Base-by-base conservation (phyloP, 192 early-diverging fungal species). In the Nowakowskiella sp. region DNA sequence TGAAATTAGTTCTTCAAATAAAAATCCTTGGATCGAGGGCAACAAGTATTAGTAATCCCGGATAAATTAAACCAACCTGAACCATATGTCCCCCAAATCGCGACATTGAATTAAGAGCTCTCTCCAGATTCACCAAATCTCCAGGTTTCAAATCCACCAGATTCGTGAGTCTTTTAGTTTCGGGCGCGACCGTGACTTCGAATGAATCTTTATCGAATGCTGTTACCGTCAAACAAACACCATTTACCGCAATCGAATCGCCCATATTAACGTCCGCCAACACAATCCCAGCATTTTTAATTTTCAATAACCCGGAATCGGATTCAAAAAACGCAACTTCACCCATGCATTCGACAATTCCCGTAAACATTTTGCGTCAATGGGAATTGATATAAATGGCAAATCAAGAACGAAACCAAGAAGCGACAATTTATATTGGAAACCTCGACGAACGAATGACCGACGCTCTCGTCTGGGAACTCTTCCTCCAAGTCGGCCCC, bases 61-160 rank as follows among this genome's bases (percentile, higher is more conserved):
- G 31, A 25, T 9, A 67, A 69, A 7, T 24, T 16, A 25, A 21
- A 42, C 22, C 28, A 51, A 82, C 76, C 51, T 92, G 90, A 27
- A 99, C 95, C 72, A 94, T 84, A 67, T 99, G 96, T 2, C 96
- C 96, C 49, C 96, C 96, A 60, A 94, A 90, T 27, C 93, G 85
- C 36, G 88, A 87, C 16, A 72, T 75, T 8, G 85, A 84, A 21
- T 80, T 81, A 78, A 97, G 82, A 8, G 96, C 93, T 8, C 96
- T 81, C 67, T 99, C 96, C 34, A 99, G 66, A 71, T 99, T 99
- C 36, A 97, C 89, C 9, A 73, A 76, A 43, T 73, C 73, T 22
- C 90, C 92, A 3, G 78, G 72, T 64, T 87, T 58, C 45, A 89
- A 70, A 6, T 77, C 78, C 39, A 84, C 92, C 0, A 96, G 73